Evolutionary conservation across 257 asterid species (phyloP).

Genomic region (Coffea eugenioides): DNA sequence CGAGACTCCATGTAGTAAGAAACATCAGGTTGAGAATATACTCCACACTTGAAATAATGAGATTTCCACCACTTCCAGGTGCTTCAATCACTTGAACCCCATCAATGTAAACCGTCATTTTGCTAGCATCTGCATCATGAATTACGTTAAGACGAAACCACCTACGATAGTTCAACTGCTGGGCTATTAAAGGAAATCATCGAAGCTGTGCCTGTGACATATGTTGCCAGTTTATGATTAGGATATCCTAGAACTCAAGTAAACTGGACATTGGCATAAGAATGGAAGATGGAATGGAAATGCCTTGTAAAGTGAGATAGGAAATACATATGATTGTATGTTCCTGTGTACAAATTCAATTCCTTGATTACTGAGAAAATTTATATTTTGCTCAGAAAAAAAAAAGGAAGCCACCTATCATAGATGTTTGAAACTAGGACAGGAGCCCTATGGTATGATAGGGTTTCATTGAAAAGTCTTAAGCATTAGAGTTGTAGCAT

Average conservation of each 20-base stretch:
- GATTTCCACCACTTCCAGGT: slow-evolving; percentile 25
- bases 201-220: too few species aligned
- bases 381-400: too few species aligned
- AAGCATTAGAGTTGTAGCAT: slow-evolving; percentile 37
- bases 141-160: slow-evolving; percentile 40
- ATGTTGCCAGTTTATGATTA: too few species aligned
- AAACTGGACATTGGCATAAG: too few species aligned
- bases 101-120: slow-evolving; percentile 21
- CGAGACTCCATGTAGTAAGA: slow-evolving; percentile 40
- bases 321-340: too few species aligned
- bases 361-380: too few species aligned
- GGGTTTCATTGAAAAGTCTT: slow-evolving; percentile 25
- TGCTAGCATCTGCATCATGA: slow-evolving; percentile 28
- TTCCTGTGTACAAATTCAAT: too few species aligned
- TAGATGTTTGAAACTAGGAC: slow-evolving; percentile 19
- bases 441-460: slow-evolving; percentile 14
- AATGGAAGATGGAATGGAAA: too few species aligned
- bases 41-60: slow-evolving; percentile 41
- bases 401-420: not conserved
- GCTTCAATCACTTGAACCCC: slow-evolving; percentile 17
- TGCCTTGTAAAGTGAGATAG: too few species aligned
- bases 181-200: too few species aligned
- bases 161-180: too few species aligned
- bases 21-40: slow-evolving; percentile 30
- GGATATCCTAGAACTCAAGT: too few species aligned